These are phyloP conservation scores for Solanum chacoense DNA, from an alignment of 305 asterid genomes.

Conservation along the genomic window DNA sequence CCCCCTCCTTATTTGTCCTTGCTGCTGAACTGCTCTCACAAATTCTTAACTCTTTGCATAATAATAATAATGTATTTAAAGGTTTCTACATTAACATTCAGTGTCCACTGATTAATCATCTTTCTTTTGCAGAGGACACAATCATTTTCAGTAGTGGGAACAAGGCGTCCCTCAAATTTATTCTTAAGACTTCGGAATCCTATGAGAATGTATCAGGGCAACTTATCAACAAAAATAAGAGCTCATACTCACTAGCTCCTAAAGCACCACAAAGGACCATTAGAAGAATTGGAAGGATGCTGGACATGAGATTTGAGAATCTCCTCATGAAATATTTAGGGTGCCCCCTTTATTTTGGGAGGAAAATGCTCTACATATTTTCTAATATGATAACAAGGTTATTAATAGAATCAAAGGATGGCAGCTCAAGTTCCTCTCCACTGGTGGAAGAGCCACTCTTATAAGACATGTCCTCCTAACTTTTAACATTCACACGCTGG, in stretches of 20 bases:
- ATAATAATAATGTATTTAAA: not conserved
- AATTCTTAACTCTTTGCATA: too few species aligned
- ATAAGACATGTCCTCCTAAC: not conserved
- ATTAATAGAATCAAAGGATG: not conserved
- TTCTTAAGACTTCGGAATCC: not conserved
- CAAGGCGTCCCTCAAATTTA: not conserved
- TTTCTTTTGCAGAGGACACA: not conserved
- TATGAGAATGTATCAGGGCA: not conserved
- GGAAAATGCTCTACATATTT: not conserved
- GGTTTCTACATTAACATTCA: not conserved
- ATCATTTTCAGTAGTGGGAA: not conserved
- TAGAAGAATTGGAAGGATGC: not conserved
- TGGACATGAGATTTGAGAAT: not conserved
- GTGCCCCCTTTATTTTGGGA: too few species aligned
- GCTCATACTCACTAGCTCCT: not conserved
- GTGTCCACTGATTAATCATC: not conserved
- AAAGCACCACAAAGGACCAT: not conserved
- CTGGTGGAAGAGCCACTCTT: not conserved
- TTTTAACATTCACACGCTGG: not conserved
- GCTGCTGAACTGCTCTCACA: not conserved
- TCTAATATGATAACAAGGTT: not conserved
- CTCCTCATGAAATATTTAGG: not conserved
- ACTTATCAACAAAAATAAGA: not conserved
- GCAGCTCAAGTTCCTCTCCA: not conserved
- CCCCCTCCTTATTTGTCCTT: not conserved